Base-by-base conservation (phyloP, 371 early-diverging fungal genomes). In the Coemansia sp. region DNA sequence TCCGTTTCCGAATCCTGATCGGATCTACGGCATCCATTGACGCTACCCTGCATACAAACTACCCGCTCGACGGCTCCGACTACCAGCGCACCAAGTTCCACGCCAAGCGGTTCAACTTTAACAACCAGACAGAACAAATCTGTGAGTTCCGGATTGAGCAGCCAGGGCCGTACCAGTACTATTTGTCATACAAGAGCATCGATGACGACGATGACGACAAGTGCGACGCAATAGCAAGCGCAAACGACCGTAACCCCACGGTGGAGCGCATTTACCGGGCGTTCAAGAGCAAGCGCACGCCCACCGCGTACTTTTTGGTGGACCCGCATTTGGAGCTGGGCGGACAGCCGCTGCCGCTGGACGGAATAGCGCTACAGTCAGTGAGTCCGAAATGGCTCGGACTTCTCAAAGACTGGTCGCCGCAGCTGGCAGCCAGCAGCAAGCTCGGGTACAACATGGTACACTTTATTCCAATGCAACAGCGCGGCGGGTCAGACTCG, bases 381-480 rank as follows among this genome's bases (percentile, higher is more conserved):
- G 86, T 95, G 30, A 88, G 94, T 3, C 96, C 97, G 18, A 97
- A 97, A 75, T 96, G 97, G 94, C 85, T 98, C 85, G 97, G 97
- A 3, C 88, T 87, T 26, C 72, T 98, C 58, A 77, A 82, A 2
- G 59, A 83, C 59, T 98, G 99, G 99, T 75, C 85, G 11, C 73
- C 83, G 12, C 88, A 91, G 68, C 83, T 96, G 57, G 82, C 87
- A 14, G 78, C 82, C 20, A 87, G 91, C 58, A 65, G 90, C 48
- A 80, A 88, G 16, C 80, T 87, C 16, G 93, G 94, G 20, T 98
- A 96, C 84, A 98, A 98, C 75, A 94, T 96, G 94, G 86, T 97
- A 28, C 99, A 98, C 73, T 95, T 95, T 83, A 94, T 94, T 1
- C 99, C 99, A 1, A 69, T 96, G 71, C 94, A 94, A 75, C 84